Conservation (phyloP, 2,329 filamentous ascomycete genomes). For the Nigrospora osmanthi region DNA sequence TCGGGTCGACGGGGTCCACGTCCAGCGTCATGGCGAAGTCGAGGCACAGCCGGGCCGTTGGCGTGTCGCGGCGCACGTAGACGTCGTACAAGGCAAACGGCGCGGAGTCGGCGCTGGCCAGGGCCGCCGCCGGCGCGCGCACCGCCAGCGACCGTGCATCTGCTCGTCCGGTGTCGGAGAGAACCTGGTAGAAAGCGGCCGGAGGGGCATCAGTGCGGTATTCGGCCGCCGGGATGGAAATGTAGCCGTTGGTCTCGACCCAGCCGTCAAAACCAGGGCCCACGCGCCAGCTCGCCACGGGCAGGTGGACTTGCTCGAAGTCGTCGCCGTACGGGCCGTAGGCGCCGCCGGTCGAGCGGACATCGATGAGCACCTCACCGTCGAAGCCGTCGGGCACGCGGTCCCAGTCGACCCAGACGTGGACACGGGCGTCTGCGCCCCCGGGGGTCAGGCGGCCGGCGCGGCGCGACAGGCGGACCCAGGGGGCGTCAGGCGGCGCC, state of each 20-base stretch:
- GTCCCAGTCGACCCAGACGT: constrained; percentile 38
- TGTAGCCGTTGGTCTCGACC: constrained; percentile 22
- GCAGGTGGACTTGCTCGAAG: constrained; percentile 25
- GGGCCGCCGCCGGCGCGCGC: constrained; percentile 5
- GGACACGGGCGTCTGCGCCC: constrained; percentile 33
- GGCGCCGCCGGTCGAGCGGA: constrained; percentile 26
- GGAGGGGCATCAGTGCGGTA: neutral
- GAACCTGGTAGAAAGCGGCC: constrained; percentile 14
- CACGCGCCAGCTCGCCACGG: constrained; percentile 10
- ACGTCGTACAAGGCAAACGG: constrained; percentile 15
- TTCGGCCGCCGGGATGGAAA: constrained; percentile 22
- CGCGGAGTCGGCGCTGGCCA: constrained; percentile 9
- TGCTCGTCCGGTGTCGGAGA: constrained; percentile 21
- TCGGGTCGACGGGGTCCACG: constrained; percentile 36
- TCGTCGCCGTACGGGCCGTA: constrained; percentile 20
- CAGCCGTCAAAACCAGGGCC: constrained; percentile 16
- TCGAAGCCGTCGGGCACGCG: constrained; percentile 24
- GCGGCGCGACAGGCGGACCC: constrained; percentile 28
- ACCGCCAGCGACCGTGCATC: constrained; percentile 15
- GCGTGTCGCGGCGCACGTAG: constrained; percentile 17
- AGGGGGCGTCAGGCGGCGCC: constrained; percentile 32
- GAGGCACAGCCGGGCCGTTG: constrained; percentile 6
- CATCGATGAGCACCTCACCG: constrained; percentile 17
- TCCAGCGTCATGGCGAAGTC: constrained; percentile 35
- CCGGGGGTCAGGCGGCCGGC: constrained; percentile 27